A percentile compares a stretch with the other conserved stretches of the same genome.
These are phyloP conservation scores for Parietaria judaica DNA, from an alignment of 306 rosid species.

Conservation along the genomic window DNA sequence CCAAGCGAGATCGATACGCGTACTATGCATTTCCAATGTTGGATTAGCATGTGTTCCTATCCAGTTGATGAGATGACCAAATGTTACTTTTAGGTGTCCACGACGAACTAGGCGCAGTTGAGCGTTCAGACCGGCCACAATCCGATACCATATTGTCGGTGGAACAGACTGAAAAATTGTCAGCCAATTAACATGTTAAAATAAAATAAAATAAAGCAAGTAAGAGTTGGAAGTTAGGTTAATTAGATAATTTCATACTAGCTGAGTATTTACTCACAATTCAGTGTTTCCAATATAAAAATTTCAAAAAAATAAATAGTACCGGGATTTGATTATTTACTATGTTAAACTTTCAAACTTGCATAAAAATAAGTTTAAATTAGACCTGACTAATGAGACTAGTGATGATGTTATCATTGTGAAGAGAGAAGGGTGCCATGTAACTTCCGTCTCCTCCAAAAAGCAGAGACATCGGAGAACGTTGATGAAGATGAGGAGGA, in stretches of 20 bases:
- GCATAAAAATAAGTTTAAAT: no score
- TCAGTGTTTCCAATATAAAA: no score
- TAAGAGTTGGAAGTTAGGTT: slow-evolving; percentile 12
- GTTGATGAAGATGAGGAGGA: slow-evolving; percentile 68
- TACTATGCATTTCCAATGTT: slow-evolving; percentile 40
- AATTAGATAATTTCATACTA: no score
- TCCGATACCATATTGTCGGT: slow-evolving; percentile 90
- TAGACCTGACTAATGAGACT: slow-evolving; percentile 87
- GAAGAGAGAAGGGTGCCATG: slow-evolving; percentile 78
- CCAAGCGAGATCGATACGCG: slow-evolving; percentile 73
- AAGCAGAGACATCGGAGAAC: slow-evolving; percentile 74
- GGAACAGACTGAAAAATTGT: slow-evolving; percentile 57
- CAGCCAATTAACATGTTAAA: slow-evolving; percentile 5
- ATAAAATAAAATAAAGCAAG: slow-evolving; percentile 13
- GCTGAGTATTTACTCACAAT: no score
- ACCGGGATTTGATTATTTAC: no score
- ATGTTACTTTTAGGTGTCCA: slow-evolving; percentile 61
- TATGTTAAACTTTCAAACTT: no score
- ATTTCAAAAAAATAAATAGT: no score
- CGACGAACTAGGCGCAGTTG: slow-evolving; percentile 68
- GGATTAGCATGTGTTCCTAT: slow-evolving; percentile 67
- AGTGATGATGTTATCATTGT: slow-evolving; percentile 77
- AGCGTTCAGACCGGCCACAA: slow-evolving; percentile 93
- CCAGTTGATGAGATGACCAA: slow-evolving; percentile 65
- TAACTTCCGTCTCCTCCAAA: slow-evolving; percentile 98